Percentiles rank a stretch among this genome's conserved stretches.
These are phyloP conservation scores for Trichoderma simmonsii DNA, from an alignment of 2,329 filamentous ascomycete genomes.

Conservation along the genomic window DNA sequence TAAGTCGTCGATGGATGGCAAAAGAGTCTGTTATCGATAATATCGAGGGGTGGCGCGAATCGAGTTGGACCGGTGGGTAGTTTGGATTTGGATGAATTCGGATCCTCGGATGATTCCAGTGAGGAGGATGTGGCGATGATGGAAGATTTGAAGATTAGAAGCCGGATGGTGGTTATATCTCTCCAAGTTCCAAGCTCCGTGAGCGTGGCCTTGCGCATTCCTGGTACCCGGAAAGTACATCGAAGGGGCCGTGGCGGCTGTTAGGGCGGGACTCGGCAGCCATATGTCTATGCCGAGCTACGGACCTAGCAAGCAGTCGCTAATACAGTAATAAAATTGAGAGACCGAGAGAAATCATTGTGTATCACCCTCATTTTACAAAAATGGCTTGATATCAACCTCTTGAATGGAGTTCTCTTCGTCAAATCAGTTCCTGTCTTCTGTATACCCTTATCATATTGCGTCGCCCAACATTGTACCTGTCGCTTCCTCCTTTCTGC, in stretches of 20 bases:
- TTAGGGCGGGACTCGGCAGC: neutral
- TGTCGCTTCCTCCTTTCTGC: neutral
- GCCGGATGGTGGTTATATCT: slow-evolving; percentile 2
- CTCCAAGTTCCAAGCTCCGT: slow-evolving; percentile 1
- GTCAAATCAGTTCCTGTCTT: neutral
- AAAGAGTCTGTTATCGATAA: neutral
- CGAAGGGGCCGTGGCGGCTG: neutral
- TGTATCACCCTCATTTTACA: too few relatives aligned
- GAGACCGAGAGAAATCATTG: too few relatives aligned
- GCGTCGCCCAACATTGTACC: neutral
- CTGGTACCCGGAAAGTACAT: neutral
- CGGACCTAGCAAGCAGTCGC: neutral
- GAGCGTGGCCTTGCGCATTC: neutral
- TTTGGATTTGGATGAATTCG: neutral
- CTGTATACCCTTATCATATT: neutral
- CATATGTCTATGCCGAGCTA: neutral
- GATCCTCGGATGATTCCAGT: neutral
- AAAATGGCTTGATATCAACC: neutral
- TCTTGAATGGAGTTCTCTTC: neutral
- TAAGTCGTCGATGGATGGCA: neutral
- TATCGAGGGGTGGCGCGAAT: neutral
- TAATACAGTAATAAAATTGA: neutral
- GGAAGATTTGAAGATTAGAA: neutral
- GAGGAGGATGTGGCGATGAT: neutral
- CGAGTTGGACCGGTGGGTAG: neutral